Evolutionary conservation across 2,329 filamentous ascomycete species (phyloP).

Genomic region (Fusarium denticulatum): DNA sequence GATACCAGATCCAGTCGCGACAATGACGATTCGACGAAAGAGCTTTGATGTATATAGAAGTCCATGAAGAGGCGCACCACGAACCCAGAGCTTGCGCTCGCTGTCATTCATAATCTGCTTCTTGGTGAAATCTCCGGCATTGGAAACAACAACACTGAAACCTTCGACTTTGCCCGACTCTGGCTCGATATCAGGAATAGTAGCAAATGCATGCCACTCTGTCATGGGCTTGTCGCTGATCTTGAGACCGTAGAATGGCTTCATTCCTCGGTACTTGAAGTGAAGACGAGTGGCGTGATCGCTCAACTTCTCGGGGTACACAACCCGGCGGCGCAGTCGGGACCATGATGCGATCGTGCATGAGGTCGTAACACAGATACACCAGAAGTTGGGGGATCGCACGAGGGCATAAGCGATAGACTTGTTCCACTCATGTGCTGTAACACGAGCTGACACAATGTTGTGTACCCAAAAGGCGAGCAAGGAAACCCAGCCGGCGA

Average conservation of each 20-base stretch:
- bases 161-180: conserved; percentile 13
- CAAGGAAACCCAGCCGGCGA: conserved; percentile 7
- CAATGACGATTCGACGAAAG: conserved; percentile 3
- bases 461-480: conserved; percentile 14
- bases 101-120: conserved; percentile 13
- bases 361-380: conserved; percentile 14
- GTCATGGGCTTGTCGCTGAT: conserved; percentile 21
- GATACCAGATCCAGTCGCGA: conserved; percentile 8
- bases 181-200: conserved; percentile 9
- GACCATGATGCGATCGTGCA: conserved; percentile 15
- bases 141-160: conserved; percentile 15
- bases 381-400: conserved; percentile 21
- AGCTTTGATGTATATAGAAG: conserved; percentile 9
- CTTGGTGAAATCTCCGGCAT: conserved; percentile 11
- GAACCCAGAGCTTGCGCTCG: conserved; percentile 9
- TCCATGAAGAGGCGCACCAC: conserved; percentile 10
- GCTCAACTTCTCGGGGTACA: conserved; percentile 15
- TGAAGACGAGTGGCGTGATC: conserved; percentile 18
- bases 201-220: conserved; percentile 17
- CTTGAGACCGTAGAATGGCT: conserved; percentile 19
- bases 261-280: conserved; percentile 25
- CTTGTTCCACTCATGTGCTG: conserved; percentile 6
- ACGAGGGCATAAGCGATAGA: neutral
- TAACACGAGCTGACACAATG: conserved; percentile 9
- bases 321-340: neutral